Evolutionary conservation across 192 early-diverging fungal species (phyloP), one percentile per base, ranked within the genome.

Genomic region (Dissophora globulifera): DNA sequence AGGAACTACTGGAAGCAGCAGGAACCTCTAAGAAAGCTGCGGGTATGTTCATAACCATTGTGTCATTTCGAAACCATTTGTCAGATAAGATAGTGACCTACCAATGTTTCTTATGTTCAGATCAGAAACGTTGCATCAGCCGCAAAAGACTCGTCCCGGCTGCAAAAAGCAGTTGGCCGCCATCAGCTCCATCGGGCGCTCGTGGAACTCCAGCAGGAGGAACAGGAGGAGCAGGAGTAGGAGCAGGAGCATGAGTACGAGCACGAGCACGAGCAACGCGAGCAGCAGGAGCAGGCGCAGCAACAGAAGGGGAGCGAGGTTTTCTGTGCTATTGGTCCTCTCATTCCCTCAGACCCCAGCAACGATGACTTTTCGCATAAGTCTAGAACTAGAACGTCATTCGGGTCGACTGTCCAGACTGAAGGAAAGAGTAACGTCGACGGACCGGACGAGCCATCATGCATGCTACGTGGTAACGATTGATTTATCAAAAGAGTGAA

Each of bases 1-100:
- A 62, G 23, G 59, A 50, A 49, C 59, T 62, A 62, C 59, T 62
- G 32, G 48, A 62, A 62, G 59, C 47, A 62, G n/a, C 46, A 50
- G 31, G 59, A 62, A 33, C 59, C 59, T 62, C 59, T 62, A 50
- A 62, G 59, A 40, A 49, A 62, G 59, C 48, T 62, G 33, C 16
- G 59, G 48, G 46, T 50, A 50, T 48, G 33, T 62, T 50, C 5
- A 15, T 33, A 62, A 62, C 48, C 50, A 33, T 50, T 50, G 59
- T 62, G 3, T 50, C 59, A 62, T 35, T 50, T 59, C 29, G 7
- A 46, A 32, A 31, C 17, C 17, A 59, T 26, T 47, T 47, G 26
- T 47, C 29, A 31, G 57, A 7, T 59, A 47, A 46, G 26, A 57
- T 26, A 54, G 25, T 54, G 33, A 57, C 20, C 25, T 20, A 20